Percentiles rank a stretch among this genome's conserved stretches.
phyloP scores from a whole-genome alignment of 257 asterid genomes.

The Solanum virginianum region DNA sequence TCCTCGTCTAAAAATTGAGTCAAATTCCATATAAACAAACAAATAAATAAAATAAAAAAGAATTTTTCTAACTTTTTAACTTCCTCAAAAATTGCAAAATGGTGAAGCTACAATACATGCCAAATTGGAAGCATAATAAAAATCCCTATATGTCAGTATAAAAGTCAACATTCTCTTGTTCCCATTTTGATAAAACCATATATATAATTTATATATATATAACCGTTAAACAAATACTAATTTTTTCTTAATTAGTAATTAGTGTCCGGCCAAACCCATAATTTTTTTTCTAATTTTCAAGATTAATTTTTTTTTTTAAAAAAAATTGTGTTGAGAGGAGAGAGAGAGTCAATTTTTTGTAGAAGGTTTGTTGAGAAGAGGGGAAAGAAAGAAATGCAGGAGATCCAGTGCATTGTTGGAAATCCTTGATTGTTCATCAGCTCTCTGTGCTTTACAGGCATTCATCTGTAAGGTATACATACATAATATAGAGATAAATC shows the following conservation, averaged over 20 bases:
- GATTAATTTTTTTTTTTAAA: background rate
- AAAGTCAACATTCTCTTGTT: background rate
- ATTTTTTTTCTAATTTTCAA: background rate
- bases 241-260: background rate
- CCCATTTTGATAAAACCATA: background rate
- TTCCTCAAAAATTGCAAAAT: background rate
- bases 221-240: background rate
- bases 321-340: conserved; percentile 4
- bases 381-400: conserved; percentile 23
- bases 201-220: background rate
- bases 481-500: background rate
- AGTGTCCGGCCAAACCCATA: background rate
- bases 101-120: background rate
- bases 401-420: conserved; percentile 42
- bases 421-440: conserved; percentile 48
- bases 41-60: background rate
- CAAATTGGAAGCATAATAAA: background rate
- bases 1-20: too few species aligned
- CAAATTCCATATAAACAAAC: background rate
- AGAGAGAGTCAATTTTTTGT: conserved; percentile 16
- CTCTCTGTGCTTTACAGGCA: background rate
- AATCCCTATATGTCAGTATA: background rate
- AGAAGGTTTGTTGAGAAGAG: background rate
- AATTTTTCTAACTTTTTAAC: background rate
- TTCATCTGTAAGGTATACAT: background rate